Evolutionary conservation across 2,329 filamentous ascomycete species (phyloP).

Genomic region (Westerdykella ornata): DNA sequence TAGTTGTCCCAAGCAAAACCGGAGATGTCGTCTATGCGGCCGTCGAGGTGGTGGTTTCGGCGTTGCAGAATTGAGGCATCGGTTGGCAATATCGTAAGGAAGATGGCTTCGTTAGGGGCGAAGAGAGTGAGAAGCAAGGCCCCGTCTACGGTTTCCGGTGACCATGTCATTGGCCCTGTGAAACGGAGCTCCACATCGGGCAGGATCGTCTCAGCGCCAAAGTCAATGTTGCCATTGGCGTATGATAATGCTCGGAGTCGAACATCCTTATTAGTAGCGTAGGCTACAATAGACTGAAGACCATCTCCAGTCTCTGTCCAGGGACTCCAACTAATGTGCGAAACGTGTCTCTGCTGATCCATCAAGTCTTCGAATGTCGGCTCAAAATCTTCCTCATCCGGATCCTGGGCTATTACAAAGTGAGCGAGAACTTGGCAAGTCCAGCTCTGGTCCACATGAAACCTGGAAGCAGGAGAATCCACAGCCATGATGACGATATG

Average conservation of each 20-base stretch:
- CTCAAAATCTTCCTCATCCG: conserved; percentile 8
- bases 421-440: conserved; percentile 22
- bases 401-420: conserved; percentile 14
- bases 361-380: conserved; percentile 27
- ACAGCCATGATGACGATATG: conserved; percentile 36
- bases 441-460: conserved; percentile 22
- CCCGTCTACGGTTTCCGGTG: conserved; percentile 10
- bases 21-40: conserved; percentile 39
- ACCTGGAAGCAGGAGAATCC: conserved; percentile 33
- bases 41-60: conserved; percentile 32
- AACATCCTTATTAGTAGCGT: conserved; percentile 31
- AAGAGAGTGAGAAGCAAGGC: conserved; percentile 29
- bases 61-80: conserved; percentile 19
- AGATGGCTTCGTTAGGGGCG: conserved; percentile 20
- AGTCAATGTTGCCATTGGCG: conserved; percentile 8
- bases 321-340: conserved; percentile 38
- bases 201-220: conserved; percentile 22
- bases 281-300: conserved; percentile 30
- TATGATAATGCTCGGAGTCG: conserved; percentile 19
- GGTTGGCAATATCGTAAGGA: conserved; percentile 17
- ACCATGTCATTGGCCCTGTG: conserved; percentile 28
- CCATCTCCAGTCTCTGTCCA: conserved; percentile 21
- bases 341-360: conserved; percentile 28
- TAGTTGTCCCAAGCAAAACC: conserved; percentile 30
- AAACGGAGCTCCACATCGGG: conserved; percentile 16